phyloP scores from a whole-genome alignment of 768 basidiomycete genomes.

The Kwoniella europaea region DNA sequence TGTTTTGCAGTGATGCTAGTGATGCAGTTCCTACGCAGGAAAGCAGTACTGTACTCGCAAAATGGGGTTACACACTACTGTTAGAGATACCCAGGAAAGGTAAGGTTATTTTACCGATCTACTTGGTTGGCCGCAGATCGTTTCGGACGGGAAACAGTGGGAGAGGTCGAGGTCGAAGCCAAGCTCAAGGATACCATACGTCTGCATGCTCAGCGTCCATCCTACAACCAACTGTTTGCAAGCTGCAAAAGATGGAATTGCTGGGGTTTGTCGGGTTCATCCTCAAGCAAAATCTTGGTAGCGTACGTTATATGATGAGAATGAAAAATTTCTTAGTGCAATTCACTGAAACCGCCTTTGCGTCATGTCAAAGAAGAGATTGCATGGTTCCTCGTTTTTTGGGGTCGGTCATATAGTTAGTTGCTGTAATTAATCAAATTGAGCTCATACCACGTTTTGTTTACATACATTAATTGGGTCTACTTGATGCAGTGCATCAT shows the following conservation, averaged over 20 bases:
- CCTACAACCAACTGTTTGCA: too few species aligned
- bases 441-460: constrained; percentile 7
- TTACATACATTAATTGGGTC: background rate
- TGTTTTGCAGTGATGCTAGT: too few species aligned
- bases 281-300: background rate
- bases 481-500: background rate
- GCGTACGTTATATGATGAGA: background rate
- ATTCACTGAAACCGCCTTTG: background rate
- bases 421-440: background rate
- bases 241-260: too few species aligned
- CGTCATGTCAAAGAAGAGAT: background rate
- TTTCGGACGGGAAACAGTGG: background rate
- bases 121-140: background rate
- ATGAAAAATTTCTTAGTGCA: background rate
- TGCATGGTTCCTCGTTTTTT: constrained; percentile 7
- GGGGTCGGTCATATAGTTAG: background rate
- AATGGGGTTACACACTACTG: background rate
- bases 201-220: too few species aligned
- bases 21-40: background rate
- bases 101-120: background rate
- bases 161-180: background rate
- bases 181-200: background rate
- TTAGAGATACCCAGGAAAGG: background rate
- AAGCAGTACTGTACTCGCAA: background rate
- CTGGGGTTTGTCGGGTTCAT: too few species aligned